Base-by-base conservation (phyloP, 805 yeast genomes). In the Deakozyma indianensis region DNA sequence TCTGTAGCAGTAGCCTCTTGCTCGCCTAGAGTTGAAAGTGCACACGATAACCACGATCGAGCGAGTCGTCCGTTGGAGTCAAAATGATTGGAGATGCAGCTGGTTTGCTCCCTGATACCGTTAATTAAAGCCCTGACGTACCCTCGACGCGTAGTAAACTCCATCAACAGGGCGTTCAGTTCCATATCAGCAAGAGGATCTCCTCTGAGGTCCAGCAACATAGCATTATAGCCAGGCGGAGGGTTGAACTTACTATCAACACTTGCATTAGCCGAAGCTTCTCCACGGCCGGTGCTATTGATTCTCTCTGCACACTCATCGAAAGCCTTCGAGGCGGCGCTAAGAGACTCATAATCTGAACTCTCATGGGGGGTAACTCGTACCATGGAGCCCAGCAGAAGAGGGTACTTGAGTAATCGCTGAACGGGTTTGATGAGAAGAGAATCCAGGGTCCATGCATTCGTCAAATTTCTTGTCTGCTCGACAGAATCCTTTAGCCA, bases 351-450 rank as follows among this genome's bases (percentile, higher is more conserved):
- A 55, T 74, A 78, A 51, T 70, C 77, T 3, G 74, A 71, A 58
- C 70, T 70, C 20, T 60, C 54, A n/a, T 61, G 48, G 1, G 56
- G 50, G 1, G 65, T 62, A 44, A 41, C 45, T 5, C 57, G 54
- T 5, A 62, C 48, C n/a, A 66, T 42, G n/a, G 61, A 50, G 21
- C 50, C 51, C 27, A 67, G 44, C 18, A 67, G 54, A 22, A 67
- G 48, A 0, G 71, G 71, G 43, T 71, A 70, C 49, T 66, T 65
- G 27, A 62, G 53, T 25, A 73, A 48, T 27, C 75, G 54, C 52
- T 71, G 74, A 3, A 72, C 61, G 0, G 77, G 77, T 47, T 65
- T 67, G 42, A 62, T 59, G 20, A 72, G 51, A 27, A 71, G 53
- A 3, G 65, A 54, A 42, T 68, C 70, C 38, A 69, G 52, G 22